These are phyloP conservation scores for Zygotorulaspora florentina DNA, from an alignment of 805 yeast genomes.

Conservation along the genomic window DNA sequence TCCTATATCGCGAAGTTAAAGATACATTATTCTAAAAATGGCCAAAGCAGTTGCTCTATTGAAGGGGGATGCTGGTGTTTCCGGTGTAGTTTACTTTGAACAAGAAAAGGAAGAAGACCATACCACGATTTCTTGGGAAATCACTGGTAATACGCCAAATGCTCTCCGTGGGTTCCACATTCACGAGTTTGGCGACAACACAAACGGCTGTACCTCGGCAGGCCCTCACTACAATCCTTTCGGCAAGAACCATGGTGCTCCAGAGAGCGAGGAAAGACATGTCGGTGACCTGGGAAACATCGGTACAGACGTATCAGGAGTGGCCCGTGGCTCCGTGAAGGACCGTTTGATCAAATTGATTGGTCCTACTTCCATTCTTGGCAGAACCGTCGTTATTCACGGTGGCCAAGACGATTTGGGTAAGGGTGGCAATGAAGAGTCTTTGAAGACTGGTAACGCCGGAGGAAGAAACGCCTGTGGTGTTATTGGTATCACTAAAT, in stretches of 20 bases:
- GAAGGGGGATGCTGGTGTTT: constrained; percentile 89
- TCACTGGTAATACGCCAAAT: constrained; percentile 81
- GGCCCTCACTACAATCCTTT: constrained; percentile 97
- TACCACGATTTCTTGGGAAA: constrained; percentile 83
- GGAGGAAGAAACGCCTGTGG: constrained; percentile 99
- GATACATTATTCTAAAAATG: constrained; percentile 20
- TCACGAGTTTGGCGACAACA: constrained; percentile 92
- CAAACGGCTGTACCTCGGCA: constrained; percentile 98
- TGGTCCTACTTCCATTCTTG: constrained; percentile 84
- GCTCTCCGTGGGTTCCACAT: constrained; percentile 96
- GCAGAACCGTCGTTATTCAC: constrained; percentile 94
- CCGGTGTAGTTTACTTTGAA: constrained; percentile 84
- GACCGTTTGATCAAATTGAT: constrained; percentile 74
- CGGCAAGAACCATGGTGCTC: constrained; percentile 86
- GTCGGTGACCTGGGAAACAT: constrained; percentile 94
- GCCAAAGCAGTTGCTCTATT: constrained; percentile 78
- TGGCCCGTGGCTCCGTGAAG: constrained; percentile 83
- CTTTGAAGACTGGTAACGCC: constrained; percentile 94
- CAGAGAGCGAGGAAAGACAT: constrained; percentile 49
- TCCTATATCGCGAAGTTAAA: not conserved
- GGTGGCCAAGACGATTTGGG: constrained; percentile 92
- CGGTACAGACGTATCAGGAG: constrained; percentile 79
- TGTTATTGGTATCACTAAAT: constrained; percentile 65
- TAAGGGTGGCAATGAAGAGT: constrained; percentile 87
- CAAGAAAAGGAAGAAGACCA: constrained; percentile 76